These are phyloP conservation scores for Basidioascus undulatus DNA, from an alignment of 768 basidiomycete genomes.

Conservation along the genomic window DNA sequence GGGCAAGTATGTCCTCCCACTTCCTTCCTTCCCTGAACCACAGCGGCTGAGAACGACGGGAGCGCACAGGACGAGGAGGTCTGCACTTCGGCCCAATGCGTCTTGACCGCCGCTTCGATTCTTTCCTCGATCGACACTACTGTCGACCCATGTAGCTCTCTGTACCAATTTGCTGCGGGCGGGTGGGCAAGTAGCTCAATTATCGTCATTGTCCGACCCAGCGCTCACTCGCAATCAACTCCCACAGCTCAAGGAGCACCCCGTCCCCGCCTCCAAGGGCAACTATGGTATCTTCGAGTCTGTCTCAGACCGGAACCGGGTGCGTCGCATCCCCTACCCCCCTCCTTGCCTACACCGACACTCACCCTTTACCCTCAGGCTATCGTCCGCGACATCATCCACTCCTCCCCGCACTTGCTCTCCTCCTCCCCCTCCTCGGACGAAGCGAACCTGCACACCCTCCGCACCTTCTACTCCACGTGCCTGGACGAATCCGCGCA, in stretches of 20 bases:
- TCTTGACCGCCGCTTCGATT: slow-evolving; percentile 58
- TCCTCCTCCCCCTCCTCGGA: slow-evolving; percentile 32
- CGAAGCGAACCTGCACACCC: slow-evolving; percentile 21
- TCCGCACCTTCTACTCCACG: slow-evolving; percentile 39
- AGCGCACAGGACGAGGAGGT: slow-evolving; percentile 31
- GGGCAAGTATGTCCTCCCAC: too few relatives aligned
- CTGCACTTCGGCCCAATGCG: slow-evolving; percentile 58
- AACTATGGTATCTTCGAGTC: slow-evolving; percentile 22
- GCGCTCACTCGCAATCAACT: too few relatives aligned
- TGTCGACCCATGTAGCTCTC: slow-evolving; percentile 84
- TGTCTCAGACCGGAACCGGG: slow-evolving; percentile 1
- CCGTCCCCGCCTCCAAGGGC: slow-evolving; percentile 66
- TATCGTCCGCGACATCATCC: slow-evolving; percentile 46
- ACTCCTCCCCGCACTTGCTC: slow-evolving; percentile 19
- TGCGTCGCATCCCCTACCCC: not conserved
- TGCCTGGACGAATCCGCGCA: slow-evolving; percentile 61
- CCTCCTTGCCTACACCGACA: not conserved
- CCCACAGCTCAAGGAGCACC: slow-evolving; percentile 51
- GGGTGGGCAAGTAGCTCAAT: too few relatives aligned
- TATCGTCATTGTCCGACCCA: too few relatives aligned
- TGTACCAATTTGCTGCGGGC: slow-evolving; percentile 75
- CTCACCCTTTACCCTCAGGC: slow-evolving; percentile 20
- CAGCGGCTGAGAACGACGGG: not conserved
- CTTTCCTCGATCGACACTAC: slow-evolving; percentile 52
- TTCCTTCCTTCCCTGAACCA: too few relatives aligned